Evolutionary conservation across 1,139 yeast genomes (phyloP).

Genomic region (Suhomyces choctaworum): DNA sequence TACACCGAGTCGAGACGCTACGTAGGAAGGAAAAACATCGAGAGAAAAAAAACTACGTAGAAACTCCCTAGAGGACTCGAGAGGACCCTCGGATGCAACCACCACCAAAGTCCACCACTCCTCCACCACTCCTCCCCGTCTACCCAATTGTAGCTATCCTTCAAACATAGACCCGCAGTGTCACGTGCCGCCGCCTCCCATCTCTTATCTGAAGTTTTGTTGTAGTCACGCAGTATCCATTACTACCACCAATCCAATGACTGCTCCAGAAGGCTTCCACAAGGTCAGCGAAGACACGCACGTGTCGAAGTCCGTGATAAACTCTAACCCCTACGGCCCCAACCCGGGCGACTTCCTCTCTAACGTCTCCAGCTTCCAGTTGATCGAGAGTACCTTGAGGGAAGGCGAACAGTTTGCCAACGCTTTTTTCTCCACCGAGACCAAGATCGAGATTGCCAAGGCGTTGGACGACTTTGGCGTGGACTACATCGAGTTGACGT

Average conservation of each 20-base stretch:
- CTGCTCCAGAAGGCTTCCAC: constrained; percentile 40
- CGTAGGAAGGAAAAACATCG: background rate
- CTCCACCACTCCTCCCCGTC: no score
- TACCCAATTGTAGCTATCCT: no score
- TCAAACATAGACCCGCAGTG: no score
- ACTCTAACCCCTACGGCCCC: constrained; percentile 86
- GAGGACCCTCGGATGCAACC: no score
- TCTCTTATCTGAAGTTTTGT: constrained; percentile 5
- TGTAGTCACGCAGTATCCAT: background rate
- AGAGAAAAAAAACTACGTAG: no score
- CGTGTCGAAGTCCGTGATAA: constrained; percentile 19
- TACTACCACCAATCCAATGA: constrained; percentile 15
- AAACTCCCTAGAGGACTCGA: no score
- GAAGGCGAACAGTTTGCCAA: constrained; percentile 99
- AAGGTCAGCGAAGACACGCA: constrained; percentile 50
- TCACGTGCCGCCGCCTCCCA: constrained; percentile 5
- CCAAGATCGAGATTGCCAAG: constrained; percentile 96
- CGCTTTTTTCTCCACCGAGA: constrained; percentile 92
- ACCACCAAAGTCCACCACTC: no score
- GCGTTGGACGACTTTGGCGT: constrained; percentile 98
- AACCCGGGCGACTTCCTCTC: constrained; percentile 91
- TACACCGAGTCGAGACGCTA: no score
- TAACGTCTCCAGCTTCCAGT: constrained; percentile 84
- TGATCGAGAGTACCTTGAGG: constrained; percentile 93
- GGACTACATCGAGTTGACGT: constrained; percentile 94